These are phyloP conservation scores for Starmerella tilneyi DNA, from an alignment of 805 yeast genomes.

Conservation along the genomic window DNA sequence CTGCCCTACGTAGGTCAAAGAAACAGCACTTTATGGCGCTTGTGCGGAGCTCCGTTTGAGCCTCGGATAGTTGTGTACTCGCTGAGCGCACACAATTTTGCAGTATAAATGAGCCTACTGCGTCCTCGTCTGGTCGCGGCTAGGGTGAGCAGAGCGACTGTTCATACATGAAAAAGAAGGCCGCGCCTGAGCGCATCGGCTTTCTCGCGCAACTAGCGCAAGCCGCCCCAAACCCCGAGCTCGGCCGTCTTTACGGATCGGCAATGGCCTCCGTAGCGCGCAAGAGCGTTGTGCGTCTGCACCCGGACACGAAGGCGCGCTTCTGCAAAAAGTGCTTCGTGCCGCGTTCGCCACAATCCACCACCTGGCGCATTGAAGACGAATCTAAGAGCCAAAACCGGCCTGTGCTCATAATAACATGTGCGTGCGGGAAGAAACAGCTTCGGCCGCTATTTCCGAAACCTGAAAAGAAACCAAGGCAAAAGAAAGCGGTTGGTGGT, in stretches of 20 bases:
- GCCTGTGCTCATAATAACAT: slow-evolving; percentile 17
- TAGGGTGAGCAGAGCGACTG: neutral
- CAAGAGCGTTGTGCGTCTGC: slow-evolving; percentile 53
- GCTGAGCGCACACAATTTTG: no score
- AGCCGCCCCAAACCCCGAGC: slow-evolving; percentile 25
- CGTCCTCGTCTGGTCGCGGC: neutral
- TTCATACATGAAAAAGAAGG: slow-evolving; percentile 17
- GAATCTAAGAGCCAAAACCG: slow-evolving; percentile 29
- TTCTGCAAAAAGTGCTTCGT: slow-evolving; percentile 59
- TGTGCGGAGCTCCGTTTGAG: no score
- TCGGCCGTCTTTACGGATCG: slow-evolving; percentile 49
- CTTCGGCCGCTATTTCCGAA: slow-evolving; percentile 16
- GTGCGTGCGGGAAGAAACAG: slow-evolving; percentile 20
- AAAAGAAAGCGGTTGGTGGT: neutral
- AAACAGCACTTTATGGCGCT: no score
- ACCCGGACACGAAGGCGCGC: slow-evolving; percentile 47
- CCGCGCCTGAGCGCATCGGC: slow-evolving; percentile 25
- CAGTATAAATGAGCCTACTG: no score
- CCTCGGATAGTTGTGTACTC: no score
- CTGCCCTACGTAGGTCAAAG: no score
- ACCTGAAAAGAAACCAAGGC: neutral
- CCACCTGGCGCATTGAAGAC: slow-evolving; percentile 37
- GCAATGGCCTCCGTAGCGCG: slow-evolving; percentile 53
- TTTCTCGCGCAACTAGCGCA: slow-evolving; percentile 31
- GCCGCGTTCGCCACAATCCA: slow-evolving; percentile 43